Evolutionary conservation across 2,329 filamentous ascomycete genomes (phyloP), one percentile per base, ranked within the genome.

Genomic region (Hymenoscyphus infarciens): DNA sequence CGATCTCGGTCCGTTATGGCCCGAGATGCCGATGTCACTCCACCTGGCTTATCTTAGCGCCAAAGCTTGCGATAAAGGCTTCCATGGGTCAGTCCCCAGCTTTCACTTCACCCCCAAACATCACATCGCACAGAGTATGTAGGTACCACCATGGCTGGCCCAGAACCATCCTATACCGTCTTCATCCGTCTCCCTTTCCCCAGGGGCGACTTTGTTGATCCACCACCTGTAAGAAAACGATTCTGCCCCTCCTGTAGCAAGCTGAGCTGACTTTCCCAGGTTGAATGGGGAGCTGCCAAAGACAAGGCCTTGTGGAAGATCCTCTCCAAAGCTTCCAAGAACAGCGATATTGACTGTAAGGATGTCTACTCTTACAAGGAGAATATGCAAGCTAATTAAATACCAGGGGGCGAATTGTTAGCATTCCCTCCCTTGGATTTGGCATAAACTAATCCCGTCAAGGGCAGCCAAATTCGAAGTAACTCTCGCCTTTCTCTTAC

Each of bases 231-330:
- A 82, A 74, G 83, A 74, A 63, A 57, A 11, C 1, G 13, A 35
- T 52, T 54, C 4, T 22, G 6, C 22, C 38, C 19, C 45, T 6
- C 38, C 42, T 7, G 42, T 8, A 27, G 29, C 4, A 39, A 31
- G 11, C 35, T 5, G 61, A 56, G 59, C 66, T 70, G 52, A 69
- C 42, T 62, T 57, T 52, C 25, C 16, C 58, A 96, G 92, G 87
- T 95, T 61, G 86, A 92, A 75, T 99, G 95, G 95, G 88, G 93
- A 76, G 83, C 88, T 1, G 80, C 83, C 25, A 98, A 97, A 75
- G 95, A 98, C 73, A 89, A 91, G 64, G 87, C 87, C 10, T 78
- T 99, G 16, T 99, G 95, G 95, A 91, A 91, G 75, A 86, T 97
- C 59, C 84, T 98, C 5, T 96, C 92, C 0, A 88, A 88, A 65